Conservation (phyloP, 1,139 yeast species). For the Candida sp. region DNA sequence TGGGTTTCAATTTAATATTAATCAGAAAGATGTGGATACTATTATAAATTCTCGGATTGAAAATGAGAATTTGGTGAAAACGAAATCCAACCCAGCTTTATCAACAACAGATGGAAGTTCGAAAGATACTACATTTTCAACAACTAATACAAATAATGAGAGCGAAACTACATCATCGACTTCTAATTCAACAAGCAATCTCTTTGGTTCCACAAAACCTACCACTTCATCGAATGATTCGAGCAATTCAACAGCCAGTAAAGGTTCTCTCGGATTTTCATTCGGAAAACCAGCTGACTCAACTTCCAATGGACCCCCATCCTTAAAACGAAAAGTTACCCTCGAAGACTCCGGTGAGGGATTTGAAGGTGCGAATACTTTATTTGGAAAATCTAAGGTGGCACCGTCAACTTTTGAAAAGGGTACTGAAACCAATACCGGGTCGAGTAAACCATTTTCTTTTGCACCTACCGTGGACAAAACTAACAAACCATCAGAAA, state of each 20-base stretch:
- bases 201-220: not conserved
- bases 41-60: constrained; percentile 18
- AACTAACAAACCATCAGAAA: not conserved
- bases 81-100: constrained; percentile 1
- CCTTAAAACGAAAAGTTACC: not conserved
- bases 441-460: not conserved
- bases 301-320: not conserved
- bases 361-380: not conserved
- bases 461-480: not conserved
- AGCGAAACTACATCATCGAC: not conserved
- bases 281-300: not conserved
- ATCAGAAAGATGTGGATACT: constrained; percentile 21
- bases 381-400: not conserved
- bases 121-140: not conserved
- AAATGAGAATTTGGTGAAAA: constrained; percentile 9
- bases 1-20: constrained; percentile 35
- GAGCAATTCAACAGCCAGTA: not conserved
- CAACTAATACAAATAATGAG: not conserved
- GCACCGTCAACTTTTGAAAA: not conserved
- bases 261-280: not conserved
- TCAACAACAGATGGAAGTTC: not conserved
- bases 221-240: not conserved
- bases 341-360: not conserved
- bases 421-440: not conserved
- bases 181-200: not conserved